Percentiles rank a stretch among this genome's conserved stretches.
Evolutionary conservation across 2,329 filamentous ascomycete species (phyloP).

Genomic region (Cercospora zeina): DNA sequence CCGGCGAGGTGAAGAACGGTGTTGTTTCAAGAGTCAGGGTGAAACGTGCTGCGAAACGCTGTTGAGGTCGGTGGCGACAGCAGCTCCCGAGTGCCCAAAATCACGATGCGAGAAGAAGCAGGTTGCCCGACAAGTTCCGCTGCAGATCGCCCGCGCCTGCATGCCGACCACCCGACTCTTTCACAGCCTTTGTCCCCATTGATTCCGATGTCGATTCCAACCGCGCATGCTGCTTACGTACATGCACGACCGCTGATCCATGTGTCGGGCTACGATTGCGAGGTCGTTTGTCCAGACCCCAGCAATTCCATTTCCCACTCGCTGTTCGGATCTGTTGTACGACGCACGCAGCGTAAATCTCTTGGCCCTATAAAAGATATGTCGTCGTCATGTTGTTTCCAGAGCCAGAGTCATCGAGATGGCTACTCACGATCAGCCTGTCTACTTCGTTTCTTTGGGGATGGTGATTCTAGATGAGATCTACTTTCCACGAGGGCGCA

Average conservation of each 20-base stretch:
- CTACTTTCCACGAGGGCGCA: conserved; percentile 15
- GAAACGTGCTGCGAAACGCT: background rate
- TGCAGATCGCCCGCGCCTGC: background rate
- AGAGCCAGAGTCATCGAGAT: conserved; percentile 15
- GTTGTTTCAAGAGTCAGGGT: conserved; percentile 1
- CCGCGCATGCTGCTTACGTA: conserved; percentile 1
- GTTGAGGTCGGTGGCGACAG: background rate
- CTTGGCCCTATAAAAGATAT: background rate
- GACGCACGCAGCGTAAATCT: background rate
- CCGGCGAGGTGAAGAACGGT: background rate
- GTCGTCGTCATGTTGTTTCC: background rate
- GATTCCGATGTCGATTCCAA: background rate
- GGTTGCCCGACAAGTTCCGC: background rate
- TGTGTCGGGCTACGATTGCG: background rate
- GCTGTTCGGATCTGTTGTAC: background rate
- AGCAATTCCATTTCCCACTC: background rate
- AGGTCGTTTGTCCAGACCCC: conserved; percentile 1
- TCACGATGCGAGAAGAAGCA: background rate
- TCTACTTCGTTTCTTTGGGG: conserved; percentile 17
- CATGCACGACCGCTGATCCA: conserved; percentile 4
- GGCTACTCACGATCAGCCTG: conserved; percentile 7
- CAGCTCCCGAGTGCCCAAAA: background rate
- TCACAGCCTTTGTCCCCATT: background rate
- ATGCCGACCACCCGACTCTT: background rate
- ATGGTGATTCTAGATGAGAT: conserved; percentile 25